These are phyloP conservation scores for Torulaspora gathmanii DNA, from an alignment of 805 yeast genomes.

Conservation along the genomic window DNA sequence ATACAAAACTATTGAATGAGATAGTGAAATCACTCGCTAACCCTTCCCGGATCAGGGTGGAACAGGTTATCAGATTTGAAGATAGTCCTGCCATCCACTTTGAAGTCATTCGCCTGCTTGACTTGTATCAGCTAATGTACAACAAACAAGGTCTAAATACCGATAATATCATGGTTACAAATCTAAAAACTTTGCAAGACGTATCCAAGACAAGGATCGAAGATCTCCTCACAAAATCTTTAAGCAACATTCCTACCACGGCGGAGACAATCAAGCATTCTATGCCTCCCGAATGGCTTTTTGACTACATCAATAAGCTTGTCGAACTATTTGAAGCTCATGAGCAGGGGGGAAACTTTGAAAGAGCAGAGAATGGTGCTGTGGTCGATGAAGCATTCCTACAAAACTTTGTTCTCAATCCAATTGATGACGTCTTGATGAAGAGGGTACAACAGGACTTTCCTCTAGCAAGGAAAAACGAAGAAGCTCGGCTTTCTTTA, in stretches of 20 bases:
- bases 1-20: constrained; percentile 29
- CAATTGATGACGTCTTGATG: constrained; percentile 30
- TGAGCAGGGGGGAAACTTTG: constrained; percentile 37
- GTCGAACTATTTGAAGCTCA: constrained; percentile 56
- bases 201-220: constrained; percentile 24
- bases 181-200: constrained; percentile 18
- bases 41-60: constrained; percentile 62
- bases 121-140: constrained; percentile 68
- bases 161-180: constrained; percentile 20
- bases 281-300: constrained; percentile 80
- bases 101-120: constrained; percentile 58
- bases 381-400: constrained; percentile 42
- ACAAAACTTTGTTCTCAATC: constrained; percentile 41
- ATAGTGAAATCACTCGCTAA: constrained; percentile 34
- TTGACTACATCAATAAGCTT: constrained; percentile 46
- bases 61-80: constrained; percentile 64
- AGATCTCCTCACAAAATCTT: constrained; percentile 15
- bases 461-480: constrained; percentile 30
- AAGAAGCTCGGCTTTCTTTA: constrained; percentile 23
- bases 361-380: constrained; percentile 25
- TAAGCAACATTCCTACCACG: constrained; percentile 35
- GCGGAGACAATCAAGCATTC: constrained; percentile 46
- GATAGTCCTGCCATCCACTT: constrained; percentile 50
- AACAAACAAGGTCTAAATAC: constrained; percentile 37
- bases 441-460: constrained; percentile 31